Percentiles rank a stretch among this genome's conserved stretches.
These are phyloP conservation scores for Starmerella kuoi DNA, from an alignment of 805 yeast species.

Conservation along the genomic window DNA sequence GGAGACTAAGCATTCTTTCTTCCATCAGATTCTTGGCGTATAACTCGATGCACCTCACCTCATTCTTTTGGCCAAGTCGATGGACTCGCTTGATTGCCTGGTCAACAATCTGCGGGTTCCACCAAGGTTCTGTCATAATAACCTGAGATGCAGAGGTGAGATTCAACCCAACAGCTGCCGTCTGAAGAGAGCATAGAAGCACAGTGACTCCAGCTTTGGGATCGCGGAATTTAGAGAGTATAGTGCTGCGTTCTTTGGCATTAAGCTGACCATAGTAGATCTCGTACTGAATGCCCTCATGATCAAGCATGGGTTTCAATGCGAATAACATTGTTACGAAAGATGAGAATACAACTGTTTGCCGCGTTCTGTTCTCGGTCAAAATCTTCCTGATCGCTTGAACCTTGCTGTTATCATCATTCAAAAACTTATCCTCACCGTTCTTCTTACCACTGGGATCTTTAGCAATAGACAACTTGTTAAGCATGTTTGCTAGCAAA, in stretches of 20 bases:
- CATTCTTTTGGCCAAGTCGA: constrained; percentile 36
- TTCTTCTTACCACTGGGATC: background rate
- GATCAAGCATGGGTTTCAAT: constrained; percentile 26
- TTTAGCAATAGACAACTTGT: background rate
- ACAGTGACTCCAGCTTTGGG: constrained; percentile 22
- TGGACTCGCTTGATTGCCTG: constrained; percentile 44
- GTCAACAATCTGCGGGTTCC: constrained; percentile 41
- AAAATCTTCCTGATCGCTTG: constrained; percentile 29
- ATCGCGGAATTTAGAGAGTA: constrained; percentile 28
- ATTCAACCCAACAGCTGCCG: constrained; percentile 38
- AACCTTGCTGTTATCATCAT: constrained; percentile 26
- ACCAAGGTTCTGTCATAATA: constrained; percentile 37
- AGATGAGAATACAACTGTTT: constrained; percentile 38
- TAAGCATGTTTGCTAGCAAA: constrained; percentile 6
- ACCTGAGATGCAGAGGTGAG: constrained; percentile 35
- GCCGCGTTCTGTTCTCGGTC: constrained; percentile 27
- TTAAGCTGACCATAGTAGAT: constrained; percentile 32
- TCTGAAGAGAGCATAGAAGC: constrained; percentile 34
- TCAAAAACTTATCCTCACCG: background rate
- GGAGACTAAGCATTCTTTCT: constrained; percentile 30
- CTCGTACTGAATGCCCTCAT: constrained; percentile 27
- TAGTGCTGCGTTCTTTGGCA: constrained; percentile 25
- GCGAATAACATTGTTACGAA: constrained; percentile 31
- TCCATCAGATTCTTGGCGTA: constrained; percentile 33
- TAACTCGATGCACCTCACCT: constrained; percentile 37